Conservation (phyloP, 73 alveolate genomes). For the Diophrys sp. region DNA sequence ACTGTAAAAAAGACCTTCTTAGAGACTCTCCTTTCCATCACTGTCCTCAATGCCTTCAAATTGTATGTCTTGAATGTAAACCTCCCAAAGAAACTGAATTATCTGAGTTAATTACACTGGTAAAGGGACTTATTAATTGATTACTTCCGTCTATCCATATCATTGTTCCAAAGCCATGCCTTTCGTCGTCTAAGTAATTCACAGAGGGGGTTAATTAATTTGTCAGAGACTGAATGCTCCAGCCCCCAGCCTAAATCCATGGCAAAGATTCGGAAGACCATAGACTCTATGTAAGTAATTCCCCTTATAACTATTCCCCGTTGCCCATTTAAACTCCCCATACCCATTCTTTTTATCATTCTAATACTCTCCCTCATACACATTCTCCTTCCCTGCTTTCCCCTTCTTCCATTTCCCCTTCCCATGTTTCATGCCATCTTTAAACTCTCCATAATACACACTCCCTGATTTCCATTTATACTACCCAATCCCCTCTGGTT, state of each 20-base stretch:
- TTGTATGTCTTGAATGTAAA: too few species aligned
- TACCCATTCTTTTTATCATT: constrained; percentile 14
- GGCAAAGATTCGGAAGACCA: too few species aligned
- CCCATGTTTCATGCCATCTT: constrained; percentile 22
- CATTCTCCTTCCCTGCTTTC: not conserved
- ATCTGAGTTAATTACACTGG: too few species aligned
- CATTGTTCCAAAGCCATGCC: constrained; percentile 44
- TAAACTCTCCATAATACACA: constrained; percentile 14
- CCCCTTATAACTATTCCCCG: constrained; percentile 16
- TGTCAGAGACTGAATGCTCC: too few species aligned
- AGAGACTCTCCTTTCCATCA: too few species aligned
- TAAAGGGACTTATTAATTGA: too few species aligned
- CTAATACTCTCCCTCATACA: constrained; percentile 10
- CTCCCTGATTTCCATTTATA: constrained; percentile 22
- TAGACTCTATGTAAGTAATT: too few species aligned
- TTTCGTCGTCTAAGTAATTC: constrained; percentile 36
- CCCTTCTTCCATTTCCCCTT: constrained; percentile 27
- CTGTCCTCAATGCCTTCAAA: too few species aligned
- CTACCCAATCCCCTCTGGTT: constrained; percentile 21
- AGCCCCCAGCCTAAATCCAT: too few species aligned
- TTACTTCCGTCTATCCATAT: constrained; percentile 53
- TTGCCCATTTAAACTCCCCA: constrained; percentile 25
- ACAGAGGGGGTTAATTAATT: too few species aligned
- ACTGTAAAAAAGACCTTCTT: too few species aligned
- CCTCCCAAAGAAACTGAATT: too few species aligned